Evolutionary conservation across 2,329 filamentous ascomycete genomes (phyloP), one percentile per base, ranked within the genome.

Genomic region (Aureobasidium sp.): DNA sequence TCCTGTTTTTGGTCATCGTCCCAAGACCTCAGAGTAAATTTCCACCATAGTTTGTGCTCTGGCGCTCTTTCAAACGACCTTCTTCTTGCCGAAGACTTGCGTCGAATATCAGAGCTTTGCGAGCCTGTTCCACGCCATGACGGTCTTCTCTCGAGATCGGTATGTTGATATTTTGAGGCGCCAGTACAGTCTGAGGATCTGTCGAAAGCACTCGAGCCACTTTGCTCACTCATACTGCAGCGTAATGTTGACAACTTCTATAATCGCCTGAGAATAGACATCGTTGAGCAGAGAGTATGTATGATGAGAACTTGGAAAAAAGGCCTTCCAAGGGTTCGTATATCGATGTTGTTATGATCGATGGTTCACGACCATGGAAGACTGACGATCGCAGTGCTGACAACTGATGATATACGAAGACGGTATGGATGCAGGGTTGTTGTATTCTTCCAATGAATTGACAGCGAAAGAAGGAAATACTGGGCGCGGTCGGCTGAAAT

Each of bases 1-100:
- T 69, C 65, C 37, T 69, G 66, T 50, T 70, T 67, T 27, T 69
- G 67, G 23, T 69, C 68, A 45, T 70, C 68, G 50, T 66, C 69
- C 73, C 66, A 74, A 25, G 63, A 42, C 19, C 60, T 51, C 19
- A 64, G 23, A 8, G 35, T 45, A 10, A 58, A 59, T 17, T 54
- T 59, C 54, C 60, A 62, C 60, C 54, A 58, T 9, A 31, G n/a
- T 25, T 42, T 57, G 13, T n/a, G n/a, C 3, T 51, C 21, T 31
- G 54, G 46, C 15, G 38, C 19, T 21, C 46, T 29, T 23, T 40
- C 55, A 8, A 62, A 2, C 1, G 50, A 55, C 8, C 49, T 33
- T 21, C 33, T 57, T 37, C 60, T 42, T 27, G 38, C 29, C 13
- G 58, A 38, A 5, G 60, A 57, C n/a, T 15, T 43, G 29, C 40